Evolutionary conservation across 1,284 basidiomycete genomes (phyloP).

Genomic region (Sporisorium exsertum): DNA sequence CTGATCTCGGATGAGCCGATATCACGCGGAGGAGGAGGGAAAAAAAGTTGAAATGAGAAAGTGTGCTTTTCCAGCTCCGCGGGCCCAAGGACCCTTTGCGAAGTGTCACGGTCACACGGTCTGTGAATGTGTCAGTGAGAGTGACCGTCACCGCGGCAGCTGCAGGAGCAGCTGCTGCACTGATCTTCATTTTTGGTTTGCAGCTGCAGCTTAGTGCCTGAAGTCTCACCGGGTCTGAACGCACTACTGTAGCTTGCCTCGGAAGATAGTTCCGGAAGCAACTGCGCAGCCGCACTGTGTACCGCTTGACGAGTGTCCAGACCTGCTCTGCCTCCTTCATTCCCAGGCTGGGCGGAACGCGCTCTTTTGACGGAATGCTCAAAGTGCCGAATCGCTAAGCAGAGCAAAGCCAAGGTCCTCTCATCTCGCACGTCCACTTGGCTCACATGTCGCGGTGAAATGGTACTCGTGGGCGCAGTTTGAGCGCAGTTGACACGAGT

Average conservation of each 20-base stretch:
- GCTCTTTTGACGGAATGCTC: no score
- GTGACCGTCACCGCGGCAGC: background rate
- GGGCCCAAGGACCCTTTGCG: background rate
- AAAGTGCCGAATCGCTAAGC: no score
- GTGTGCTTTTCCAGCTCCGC: background rate
- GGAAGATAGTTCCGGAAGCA: slow-evolving; percentile 12
- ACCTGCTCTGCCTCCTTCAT: background rate
- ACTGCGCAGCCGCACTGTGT: background rate
- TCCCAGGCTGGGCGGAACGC: no score
- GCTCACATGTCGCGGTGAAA: no score
- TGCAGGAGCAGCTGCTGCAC: no score
- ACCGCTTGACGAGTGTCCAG: background rate
- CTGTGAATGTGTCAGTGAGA: background rate
- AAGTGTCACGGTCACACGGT: background rate
- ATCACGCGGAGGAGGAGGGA: background rate
- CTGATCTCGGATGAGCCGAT: no score
- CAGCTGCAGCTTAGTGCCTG: background rate
- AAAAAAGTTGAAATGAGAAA: background rate
- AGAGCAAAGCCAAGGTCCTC: no score
- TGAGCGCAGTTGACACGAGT: no score
- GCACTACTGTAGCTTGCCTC: slow-evolving; percentile 4
- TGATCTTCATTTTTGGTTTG: no score
- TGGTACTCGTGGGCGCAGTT: no score
- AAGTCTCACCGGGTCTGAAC: background rate
- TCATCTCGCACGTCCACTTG: no score